Percentiles rank a stretch among this genome's conserved stretches.
Evolutionary conservation across 75 land plant species (phyloP).

Genomic region (Picea glauca): DNA sequence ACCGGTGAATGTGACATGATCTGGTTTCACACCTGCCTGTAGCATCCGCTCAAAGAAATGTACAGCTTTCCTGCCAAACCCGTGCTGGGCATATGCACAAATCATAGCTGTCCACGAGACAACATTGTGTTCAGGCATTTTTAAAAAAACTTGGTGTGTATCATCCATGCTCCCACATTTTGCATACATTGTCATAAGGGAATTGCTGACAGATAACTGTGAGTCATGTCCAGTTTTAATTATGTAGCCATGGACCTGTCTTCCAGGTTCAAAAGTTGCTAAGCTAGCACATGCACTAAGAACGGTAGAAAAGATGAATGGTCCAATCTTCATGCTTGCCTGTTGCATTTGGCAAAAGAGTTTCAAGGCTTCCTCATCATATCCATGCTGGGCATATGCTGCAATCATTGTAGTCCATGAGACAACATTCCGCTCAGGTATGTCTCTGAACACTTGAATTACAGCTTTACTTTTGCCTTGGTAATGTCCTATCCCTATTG

Average conservation of each 20-base stretch:
- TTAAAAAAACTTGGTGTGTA: slow-evolving; percentile 26
- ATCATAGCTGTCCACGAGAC: slow-evolving; percentile 55
- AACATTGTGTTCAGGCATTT: slow-evolving; percentile 31
- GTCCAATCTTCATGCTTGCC: slow-evolving; percentile 33
- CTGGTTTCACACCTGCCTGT: slow-evolving; percentile 15
- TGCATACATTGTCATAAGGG: slow-evolving; percentile 45
- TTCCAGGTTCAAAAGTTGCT: slow-evolving; percentile 20
- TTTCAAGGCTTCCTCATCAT: slow-evolving; percentile 27
- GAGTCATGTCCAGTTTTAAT: slow-evolving; percentile 48
- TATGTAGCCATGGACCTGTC: slow-evolving; percentile 31
- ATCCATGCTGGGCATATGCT: slow-evolving; percentile 23
- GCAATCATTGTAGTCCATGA: slow-evolving; percentile 55
- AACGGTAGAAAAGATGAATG: slow-evolving; percentile 47
- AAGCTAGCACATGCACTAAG: slow-evolving; percentile 39
- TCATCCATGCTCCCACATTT: slow-evolving; percentile 30
- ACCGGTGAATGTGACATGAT: slow-evolving; percentile 1
- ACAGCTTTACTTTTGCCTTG: slow-evolving; percentile 18
- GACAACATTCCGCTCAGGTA: slow-evolving; percentile 44
- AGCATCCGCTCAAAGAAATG: slow-evolving; percentile 41
- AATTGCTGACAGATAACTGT: slow-evolving; percentile 40
- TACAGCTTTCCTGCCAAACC: slow-evolving; percentile 37
- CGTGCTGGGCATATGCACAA: slow-evolving; percentile 33
- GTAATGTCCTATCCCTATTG: too few species aligned
- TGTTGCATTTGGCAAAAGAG: slow-evolving; percentile 30
- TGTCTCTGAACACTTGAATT: slow-evolving; percentile 26